Evolutionary conservation across 2,329 filamentous ascomycete species (phyloP).

Genomic region (Graphilbum fragrans): DNA sequence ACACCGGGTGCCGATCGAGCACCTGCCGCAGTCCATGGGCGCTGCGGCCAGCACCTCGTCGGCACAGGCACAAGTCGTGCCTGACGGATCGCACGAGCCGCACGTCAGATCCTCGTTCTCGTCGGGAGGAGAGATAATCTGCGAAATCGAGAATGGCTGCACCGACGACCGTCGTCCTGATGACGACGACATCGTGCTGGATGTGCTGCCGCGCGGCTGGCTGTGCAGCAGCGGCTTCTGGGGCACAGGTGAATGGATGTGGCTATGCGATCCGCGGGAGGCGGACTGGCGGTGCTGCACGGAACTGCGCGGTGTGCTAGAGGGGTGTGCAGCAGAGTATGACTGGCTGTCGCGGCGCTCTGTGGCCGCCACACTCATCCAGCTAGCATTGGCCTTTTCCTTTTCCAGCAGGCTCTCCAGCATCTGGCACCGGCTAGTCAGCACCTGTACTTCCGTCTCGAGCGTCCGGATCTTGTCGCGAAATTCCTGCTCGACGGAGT

Average conservation of each 20-base stretch:
- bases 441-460: slow-evolving; percentile 54
- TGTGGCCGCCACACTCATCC: background rate
- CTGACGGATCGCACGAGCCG: slow-evolving; percentile 38
- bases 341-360: slow-evolving; percentile 6
- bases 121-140: slow-evolving; percentile 44
- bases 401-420: slow-evolving; percentile 52
- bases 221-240: slow-evolving; percentile 7
- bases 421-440: slow-evolving; percentile 46
- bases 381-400: slow-evolving; percentile 22
- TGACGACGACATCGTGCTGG: slow-evolving; percentile 16
- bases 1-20: slow-evolving; percentile 49
- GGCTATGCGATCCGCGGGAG: background rate
- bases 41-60: slow-evolving; percentile 45
- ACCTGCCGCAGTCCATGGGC: slow-evolving; percentile 51
- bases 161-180: slow-evolving; percentile 17
- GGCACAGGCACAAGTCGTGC: slow-evolving; percentile 43
- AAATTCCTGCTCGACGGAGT: slow-evolving; percentile 44
- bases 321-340: background rate
- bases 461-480: slow-evolving; percentile 45
- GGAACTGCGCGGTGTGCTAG: background rate
- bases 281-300: background rate
- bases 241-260: slow-evolving; percentile 6
- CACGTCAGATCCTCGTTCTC: slow-evolving; percentile 32
- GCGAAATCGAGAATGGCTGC: slow-evolving; percentile 41
- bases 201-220: slow-evolving; percentile 10